Evolutionary conservation across 2,329 filamentous ascomycete genomes (phyloP), one percentile per base, ranked within the genome.

Genomic region (Penicillium digitatum): DNA sequence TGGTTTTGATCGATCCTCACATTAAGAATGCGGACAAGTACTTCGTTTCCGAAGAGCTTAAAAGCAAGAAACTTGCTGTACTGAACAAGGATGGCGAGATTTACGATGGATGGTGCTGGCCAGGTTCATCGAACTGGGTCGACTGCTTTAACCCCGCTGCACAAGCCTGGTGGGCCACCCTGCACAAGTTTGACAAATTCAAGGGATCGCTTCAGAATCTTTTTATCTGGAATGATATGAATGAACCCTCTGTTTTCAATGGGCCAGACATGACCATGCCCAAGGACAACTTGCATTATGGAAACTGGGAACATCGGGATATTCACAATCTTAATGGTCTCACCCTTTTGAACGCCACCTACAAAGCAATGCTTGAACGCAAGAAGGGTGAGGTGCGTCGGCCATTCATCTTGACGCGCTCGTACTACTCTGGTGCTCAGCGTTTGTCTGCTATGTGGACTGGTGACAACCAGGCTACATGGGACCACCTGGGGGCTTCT

Each of bases 201-300:
- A 89, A 90, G 73, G 92, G 91, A 45, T 90, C 90, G 1, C 82
- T 87, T 65, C 81, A 87, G 61, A 99, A 97, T 72, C 87, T 90
- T 0, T 96, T 90, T 74, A 85, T 99, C 66, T 99, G 94, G 94
- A 99, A 99, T 72, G 94, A 99, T 72, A 99, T 99, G 94, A 97
- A 96, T 70, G 94, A 99, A 77, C 94, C 94, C 0, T 97, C 94
- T 0, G 94, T 99, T 1, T 99, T 99, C 79, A 97, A 97, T 71
- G 94, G 94, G 0, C 94, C 94, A 0, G 94, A 99, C 74, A 95
- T 91, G 3, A 97, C 93, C 5, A 97, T 97, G 92, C 94, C 94
- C 58, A 96, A 96, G 76, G 94, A 99, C 78, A 99, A 99, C 71
- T 75, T 99, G 29, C 94, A 99, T 71, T 78, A 88, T 67, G 92